A percentile compares a stretch with the other conserved stretches of the same genome.
phyloP scores from a whole-genome alignment of 2,329 filamentous ascomycete genomes.

The Venturia nashicola region DNA sequence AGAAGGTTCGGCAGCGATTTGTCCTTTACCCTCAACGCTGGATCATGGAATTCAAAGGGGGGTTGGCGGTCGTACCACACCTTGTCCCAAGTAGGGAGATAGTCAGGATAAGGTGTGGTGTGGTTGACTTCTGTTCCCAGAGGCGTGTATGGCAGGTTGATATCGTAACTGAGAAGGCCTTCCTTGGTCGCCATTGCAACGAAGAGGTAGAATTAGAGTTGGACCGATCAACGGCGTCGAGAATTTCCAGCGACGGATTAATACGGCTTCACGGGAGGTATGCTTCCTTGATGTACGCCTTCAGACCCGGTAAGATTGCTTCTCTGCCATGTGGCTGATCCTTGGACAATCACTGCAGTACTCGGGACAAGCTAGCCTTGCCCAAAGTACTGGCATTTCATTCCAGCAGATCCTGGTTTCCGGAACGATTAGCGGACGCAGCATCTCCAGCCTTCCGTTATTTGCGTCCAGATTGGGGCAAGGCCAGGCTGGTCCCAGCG shows the following conservation, averaged over 20 bases:
- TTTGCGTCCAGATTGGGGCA: not conserved
- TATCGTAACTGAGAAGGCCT: not conserved
- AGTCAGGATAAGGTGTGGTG: not conserved
- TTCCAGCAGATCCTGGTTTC: not conserved
- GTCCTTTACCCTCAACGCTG: not conserved
- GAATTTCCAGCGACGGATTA: not conserved
- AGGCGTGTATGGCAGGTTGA: not conserved
- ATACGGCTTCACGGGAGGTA: not conserved
- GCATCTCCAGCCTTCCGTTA: not conserved
- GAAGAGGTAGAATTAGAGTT: not conserved
- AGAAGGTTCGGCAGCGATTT: constrained; percentile 2
- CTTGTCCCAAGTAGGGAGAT: constrained; percentile 3
- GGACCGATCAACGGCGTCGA: not conserved
- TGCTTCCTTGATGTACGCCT: not conserved
- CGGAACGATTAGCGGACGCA: not conserved
- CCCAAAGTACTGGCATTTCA: not conserved
- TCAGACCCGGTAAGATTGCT: not conserved
- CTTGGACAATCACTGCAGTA: not conserved
- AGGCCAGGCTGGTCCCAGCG: not conserved
- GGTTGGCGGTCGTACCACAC: not conserved
- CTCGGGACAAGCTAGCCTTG: not conserved
- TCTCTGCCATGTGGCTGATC: not conserved
- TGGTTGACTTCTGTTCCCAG: not conserved
- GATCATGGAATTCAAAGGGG: not conserved
- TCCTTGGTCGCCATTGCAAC: not conserved